phyloP scores from a whole-genome alignment of 345 rosid genomes.

The Microthlaspi erraticum region DNA sequence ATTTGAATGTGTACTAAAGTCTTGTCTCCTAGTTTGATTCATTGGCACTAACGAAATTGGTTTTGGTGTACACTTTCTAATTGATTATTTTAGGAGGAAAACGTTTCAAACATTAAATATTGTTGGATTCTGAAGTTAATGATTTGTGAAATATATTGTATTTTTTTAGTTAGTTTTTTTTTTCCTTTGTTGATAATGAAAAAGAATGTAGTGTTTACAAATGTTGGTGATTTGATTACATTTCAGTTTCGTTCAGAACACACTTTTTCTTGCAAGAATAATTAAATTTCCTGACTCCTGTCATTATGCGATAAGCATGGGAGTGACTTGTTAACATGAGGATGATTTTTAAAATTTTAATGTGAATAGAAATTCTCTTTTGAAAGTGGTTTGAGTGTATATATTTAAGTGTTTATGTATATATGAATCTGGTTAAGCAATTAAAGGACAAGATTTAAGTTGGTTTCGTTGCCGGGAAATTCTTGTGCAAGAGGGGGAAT shows the following conservation, averaged over 20 bases:
- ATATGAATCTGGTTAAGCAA: constrained; percentile 41
- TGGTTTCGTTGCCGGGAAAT: constrained; percentile 45
- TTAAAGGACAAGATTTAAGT: constrained; percentile 45
- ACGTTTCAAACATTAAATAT: constrained; percentile 13
- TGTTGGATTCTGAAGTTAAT: constrained; percentile 15
- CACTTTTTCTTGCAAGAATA: no score
- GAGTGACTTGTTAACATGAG: constrained; percentile 11
- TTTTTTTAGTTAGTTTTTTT: neutral
- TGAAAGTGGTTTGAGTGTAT: constrained; percentile 27
- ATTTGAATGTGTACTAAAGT: constrained; percentile 34
- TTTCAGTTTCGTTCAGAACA: neutral
- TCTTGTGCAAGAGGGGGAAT: constrained; percentile 31
- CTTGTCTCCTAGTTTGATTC: constrained; percentile 26
- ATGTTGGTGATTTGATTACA: constrained; percentile 21
- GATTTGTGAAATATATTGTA: constrained; percentile 19
- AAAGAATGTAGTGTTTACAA: constrained; percentile 4
- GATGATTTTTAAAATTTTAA: constrained; percentile 6
- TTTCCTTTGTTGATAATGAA: constrained; percentile 7
- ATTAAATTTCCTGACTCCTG: constrained; percentile 12
- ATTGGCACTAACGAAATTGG: constrained; percentile 34
- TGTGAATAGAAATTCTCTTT: constrained; percentile 17
- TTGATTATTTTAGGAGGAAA: constrained; percentile 34
- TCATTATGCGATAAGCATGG: constrained; percentile 14
- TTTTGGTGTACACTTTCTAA: constrained; percentile 41
- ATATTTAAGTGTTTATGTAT: constrained; percentile 21